phyloP scores from a whole-genome alignment of 352 stramenopile genomes.

The Pythium scleroteichum region DNA sequence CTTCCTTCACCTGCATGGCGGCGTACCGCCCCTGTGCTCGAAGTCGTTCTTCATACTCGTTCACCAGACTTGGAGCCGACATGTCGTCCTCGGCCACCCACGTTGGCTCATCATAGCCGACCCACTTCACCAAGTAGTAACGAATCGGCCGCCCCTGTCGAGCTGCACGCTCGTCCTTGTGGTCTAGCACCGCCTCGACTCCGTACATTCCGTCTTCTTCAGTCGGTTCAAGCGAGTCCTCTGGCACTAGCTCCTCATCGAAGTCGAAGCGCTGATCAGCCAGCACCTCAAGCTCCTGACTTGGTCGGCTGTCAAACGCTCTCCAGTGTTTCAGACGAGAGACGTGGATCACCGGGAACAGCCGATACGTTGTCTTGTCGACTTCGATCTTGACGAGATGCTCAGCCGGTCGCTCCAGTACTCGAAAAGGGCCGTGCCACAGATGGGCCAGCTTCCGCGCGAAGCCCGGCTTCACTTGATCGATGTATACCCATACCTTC shows the following conservation, averaged over 20 bases:
- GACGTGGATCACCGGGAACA: slow-evolving; percentile 21
- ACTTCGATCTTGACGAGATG: slow-evolving; percentile 17
- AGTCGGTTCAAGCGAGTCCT: slow-evolving; percentile 26
- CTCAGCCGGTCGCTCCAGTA: slow-evolving; percentile 10
- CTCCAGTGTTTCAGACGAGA: slow-evolving; percentile 17
- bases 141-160: slow-evolving; percentile 10
- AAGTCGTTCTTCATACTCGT: too few relatives aligned
- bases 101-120: slow-evolving; percentile 19
- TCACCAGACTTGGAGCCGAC: too few relatives aligned
- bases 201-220: slow-evolving; percentile 19
- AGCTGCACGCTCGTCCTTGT: not conserved
- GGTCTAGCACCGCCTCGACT: slow-evolving; percentile 11
- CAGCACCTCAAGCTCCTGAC: slow-evolving; percentile 5
- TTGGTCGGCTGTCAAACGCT: slow-evolving; percentile 1
- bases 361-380: not conserved
- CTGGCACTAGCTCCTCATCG: slow-evolving; percentile 26
- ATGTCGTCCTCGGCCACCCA: slow-evolving; percentile 23
- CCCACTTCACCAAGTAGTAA: slow-evolving; percentile 23
- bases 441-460: slow-evolving; percentile 26
- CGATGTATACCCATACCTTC: slow-evolving; percentile 29
- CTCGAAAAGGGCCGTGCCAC: slow-evolving; percentile 29
- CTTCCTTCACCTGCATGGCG: too few relatives aligned
- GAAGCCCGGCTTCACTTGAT: slow-evolving; percentile 19
- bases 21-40: too few relatives aligned
- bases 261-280: slow-evolving; percentile 20